These are phyloP conservation scores for Bretziella fagacearum DNA, from an alignment of 2,329 filamentous ascomycete species.

Conservation along the genomic window DNA sequence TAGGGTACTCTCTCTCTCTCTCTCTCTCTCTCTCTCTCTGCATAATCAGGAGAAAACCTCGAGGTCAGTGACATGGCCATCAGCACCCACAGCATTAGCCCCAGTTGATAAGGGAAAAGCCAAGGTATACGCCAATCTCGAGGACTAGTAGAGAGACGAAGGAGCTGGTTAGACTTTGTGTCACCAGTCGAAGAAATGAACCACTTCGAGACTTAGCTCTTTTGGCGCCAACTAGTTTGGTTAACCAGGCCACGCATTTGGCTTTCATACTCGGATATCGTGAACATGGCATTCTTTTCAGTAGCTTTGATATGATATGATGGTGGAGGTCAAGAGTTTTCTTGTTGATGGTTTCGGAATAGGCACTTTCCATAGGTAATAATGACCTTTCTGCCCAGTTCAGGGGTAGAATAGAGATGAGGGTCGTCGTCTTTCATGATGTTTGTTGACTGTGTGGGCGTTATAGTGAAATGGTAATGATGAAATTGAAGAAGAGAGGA, in stretches of 20 bases:
- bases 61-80: slow-evolving; percentile 18
- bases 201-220: slow-evolving; percentile 6
- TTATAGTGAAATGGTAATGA: background rate
- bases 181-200: background rate
- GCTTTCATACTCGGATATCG: slow-evolving; percentile 14
- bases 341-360: background rate
- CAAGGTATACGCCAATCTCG: slow-evolving; percentile 19
- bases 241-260: slow-evolving; percentile 12
- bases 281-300: slow-evolving; percentile 8
- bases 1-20: background rate
- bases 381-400: slow-evolving; percentile 13
- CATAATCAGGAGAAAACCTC: slow-evolving; percentile 8
- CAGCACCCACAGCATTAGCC: slow-evolving; percentile 17
- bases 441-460: background rate
- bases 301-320: background rate
- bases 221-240: slow-evolving; percentile 5
- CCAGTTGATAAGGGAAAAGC: slow-evolving; percentile 18
- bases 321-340: background rate
- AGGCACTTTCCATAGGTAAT: slow-evolving; percentile 11
- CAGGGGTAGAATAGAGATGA: slow-evolving; percentile 13
- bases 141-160: slow-evolving; percentile 18
- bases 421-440: slow-evolving; percentile 13
- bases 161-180: slow-evolving; percentile 1
- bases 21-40: background rate
- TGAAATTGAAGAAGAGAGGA: background rate